Conservation (phyloP, 164 flowering plant species). For the Vitis labrusca region DNA sequence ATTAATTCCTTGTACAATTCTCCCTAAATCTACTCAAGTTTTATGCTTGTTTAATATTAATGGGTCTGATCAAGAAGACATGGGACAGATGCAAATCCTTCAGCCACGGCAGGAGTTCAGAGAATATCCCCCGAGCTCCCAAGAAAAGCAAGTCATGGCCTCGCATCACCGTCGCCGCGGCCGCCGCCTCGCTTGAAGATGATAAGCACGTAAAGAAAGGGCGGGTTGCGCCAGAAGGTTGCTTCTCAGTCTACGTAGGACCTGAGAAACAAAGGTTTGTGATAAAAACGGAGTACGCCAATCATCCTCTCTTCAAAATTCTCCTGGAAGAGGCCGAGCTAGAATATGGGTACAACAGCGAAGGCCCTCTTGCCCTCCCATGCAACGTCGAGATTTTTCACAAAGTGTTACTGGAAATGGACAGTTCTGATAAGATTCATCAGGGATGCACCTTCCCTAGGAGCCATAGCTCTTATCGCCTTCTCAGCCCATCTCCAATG, state of each 20-base stretch:
- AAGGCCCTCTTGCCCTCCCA: constrained; percentile 58
- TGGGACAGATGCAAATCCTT: constrained; percentile 61
- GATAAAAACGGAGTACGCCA: constrained; percentile 43
- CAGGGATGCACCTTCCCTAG: constrained; percentile 26
- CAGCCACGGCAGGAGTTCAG: constrained; percentile 12
- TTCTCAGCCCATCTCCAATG: constrained; percentile 39
- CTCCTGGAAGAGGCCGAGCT: constrained; percentile 61
- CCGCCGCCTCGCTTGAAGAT: not conserved
- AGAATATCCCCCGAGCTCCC: not conserved
- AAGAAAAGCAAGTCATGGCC: constrained; percentile 62
- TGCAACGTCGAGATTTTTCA: constrained; percentile 50
- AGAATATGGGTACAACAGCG: constrained; percentile 1
- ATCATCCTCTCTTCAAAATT: constrained; percentile 59
- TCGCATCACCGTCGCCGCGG: not conserved
- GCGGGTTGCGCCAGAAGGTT: constrained; percentile 46
- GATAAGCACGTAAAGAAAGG: not conserved
- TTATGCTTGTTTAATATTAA: not conserved
- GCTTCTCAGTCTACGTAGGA: constrained; percentile 63
- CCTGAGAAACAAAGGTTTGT: constrained; percentile 48
- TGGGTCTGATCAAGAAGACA: constrained; percentile 49
- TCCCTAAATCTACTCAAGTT: too few relatives aligned
- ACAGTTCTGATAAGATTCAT: constrained; percentile 18
- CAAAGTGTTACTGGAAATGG: constrained; percentile 51
- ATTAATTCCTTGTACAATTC: too few relatives aligned
- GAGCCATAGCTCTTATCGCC: constrained; percentile 23